Percentiles rank a stretch among this genome's conserved stretches.
phyloP scores from a whole-genome alignment of 805 yeast species.

The Kodamaea hsintzibuensis region DNA sequence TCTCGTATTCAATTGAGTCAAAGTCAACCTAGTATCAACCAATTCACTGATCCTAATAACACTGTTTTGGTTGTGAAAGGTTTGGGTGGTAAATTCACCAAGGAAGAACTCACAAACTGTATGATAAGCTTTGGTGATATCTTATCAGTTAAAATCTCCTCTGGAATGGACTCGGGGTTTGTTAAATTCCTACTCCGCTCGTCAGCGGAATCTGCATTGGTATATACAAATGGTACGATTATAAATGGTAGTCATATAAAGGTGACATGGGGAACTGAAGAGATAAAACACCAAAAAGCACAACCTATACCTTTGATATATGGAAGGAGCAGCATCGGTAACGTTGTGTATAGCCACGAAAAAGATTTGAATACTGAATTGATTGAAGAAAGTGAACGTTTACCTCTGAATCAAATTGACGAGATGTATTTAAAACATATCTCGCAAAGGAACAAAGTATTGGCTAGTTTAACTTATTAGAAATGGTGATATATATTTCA shows the following conservation, averaged over 20 bases:
- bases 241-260: constrained; percentile 30
- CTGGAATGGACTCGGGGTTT: constrained; percentile 22
- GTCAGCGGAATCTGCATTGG: constrained; percentile 40
- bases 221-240: constrained; percentile 29
- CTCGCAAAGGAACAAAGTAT: neutral
- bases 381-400: constrained; percentile 14
- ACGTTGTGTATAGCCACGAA: neutral
- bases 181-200: constrained; percentile 31
- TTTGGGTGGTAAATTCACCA: constrained; percentile 56
- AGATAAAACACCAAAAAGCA: constrained; percentile 9
- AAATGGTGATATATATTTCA: no score
- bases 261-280: constrained; percentile 33
- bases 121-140: constrained; percentile 66
- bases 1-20: constrained; percentile 33
- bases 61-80: constrained; percentile 76
- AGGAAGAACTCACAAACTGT: constrained; percentile 58
- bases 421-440: constrained; percentile 16
- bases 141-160: constrained; percentile 23
- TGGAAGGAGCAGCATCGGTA: constrained; percentile 11
- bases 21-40: constrained; percentile 56
- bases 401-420: constrained; percentile 20
- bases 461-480: constrained; percentile 4
- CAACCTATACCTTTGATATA: constrained; percentile 20
- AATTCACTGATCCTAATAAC: constrained; percentile 77
- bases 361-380: neutral